Percentiles rank a stretch among this genome's conserved stretches.
These are phyloP conservation scores for Fusarium sp. DNA, from an alignment of 2,329 filamentous ascomycete genomes.

Conservation along the genomic window DNA sequence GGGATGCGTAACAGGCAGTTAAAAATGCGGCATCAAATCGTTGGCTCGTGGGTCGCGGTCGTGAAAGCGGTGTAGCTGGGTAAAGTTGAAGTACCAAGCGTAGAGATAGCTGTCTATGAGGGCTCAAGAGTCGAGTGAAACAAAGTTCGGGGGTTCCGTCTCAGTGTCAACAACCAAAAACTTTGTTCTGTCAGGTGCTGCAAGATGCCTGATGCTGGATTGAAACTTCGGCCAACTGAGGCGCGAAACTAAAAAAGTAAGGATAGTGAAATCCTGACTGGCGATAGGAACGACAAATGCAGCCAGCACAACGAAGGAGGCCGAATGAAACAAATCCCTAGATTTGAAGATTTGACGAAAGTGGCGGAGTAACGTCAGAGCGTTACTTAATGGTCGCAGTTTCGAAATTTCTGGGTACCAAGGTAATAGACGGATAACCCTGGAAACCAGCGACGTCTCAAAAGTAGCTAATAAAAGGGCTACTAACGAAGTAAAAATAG, in stretches of 20 bases:
- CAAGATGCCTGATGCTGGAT: background rate
- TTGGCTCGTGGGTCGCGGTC: constrained; percentile 34
- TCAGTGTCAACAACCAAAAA: constrained; percentile 3
- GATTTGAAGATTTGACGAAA: constrained; percentile 10
- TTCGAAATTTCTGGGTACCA: constrained; percentile 16
- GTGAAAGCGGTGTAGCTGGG: constrained; percentile 39
- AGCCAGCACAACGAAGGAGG: constrained; percentile 42
- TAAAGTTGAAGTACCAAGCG: constrained; percentile 12
- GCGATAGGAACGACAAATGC: constrained; percentile 21
- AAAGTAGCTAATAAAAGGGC: constrained; percentile 5
- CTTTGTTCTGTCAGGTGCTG: constrained; percentile 18
- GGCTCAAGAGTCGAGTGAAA: background rate
- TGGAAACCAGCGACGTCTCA: constrained; percentile 7
- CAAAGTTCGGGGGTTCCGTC: constrained; percentile 5
- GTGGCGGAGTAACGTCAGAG: constrained; percentile 41
- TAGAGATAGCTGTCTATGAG: constrained; percentile 18
- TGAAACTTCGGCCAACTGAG: constrained; percentile 31
- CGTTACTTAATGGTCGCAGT: constrained; percentile 28
- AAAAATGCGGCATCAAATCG: constrained; percentile 41
- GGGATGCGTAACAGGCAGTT: constrained; percentile 20
- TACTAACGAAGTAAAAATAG: constrained; percentile 6
- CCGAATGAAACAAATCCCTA: constrained; percentile 21
- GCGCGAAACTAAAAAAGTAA: constrained; percentile 4
- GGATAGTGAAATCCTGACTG: constrained; percentile 8
- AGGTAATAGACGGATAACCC: constrained; percentile 1